Conservation (phyloP, 2,329 filamentous ascomycete species). For the Coniochaeta pulveracea region DNA sequence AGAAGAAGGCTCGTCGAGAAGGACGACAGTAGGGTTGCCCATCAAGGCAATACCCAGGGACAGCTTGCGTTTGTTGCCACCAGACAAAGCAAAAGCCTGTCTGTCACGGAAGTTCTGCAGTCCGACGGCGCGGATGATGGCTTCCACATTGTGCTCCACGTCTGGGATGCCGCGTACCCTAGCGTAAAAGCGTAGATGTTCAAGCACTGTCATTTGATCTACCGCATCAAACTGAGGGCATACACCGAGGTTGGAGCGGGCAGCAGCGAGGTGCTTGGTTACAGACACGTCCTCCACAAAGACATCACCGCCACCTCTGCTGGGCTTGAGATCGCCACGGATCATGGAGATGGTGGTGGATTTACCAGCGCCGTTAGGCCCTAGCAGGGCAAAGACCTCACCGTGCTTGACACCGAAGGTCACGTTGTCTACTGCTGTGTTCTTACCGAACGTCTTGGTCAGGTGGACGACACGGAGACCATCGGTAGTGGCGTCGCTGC, state of each 20-base stretch:
- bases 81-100: constrained; percentile 70
- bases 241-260: constrained; percentile 72
- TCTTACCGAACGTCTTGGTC: constrained; percentile 66
- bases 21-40: constrained; percentile 77
- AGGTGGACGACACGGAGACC: constrained; percentile 71
- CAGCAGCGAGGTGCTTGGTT: constrained; percentile 57
- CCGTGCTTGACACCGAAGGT: constrained; percentile 71
- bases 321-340: constrained; percentile 74
- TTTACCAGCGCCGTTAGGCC: constrained; percentile 87
- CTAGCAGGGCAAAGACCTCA: constrained; percentile 80
- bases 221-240: constrained; percentile 84
- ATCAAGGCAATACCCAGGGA: constrained; percentile 83
- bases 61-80: constrained; percentile 90
- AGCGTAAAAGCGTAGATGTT: constrained; percentile 84
- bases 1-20: constrained; percentile 81
- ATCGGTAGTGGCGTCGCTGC: constrained; percentile 29
- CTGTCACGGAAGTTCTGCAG: constrained; percentile 58
- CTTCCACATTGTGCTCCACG: constrained; percentile 64
- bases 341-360: constrained; percentile 83
- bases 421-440: constrained; percentile 77
- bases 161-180: constrained; percentile 68
- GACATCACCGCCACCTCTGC: constrained; percentile 63
- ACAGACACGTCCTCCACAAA: constrained; percentile 71
- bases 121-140: constrained; percentile 72
- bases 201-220: constrained; percentile 79